Conservation (phyloP, 768 basidiomycete genomes). For the Macrolepiota fuliginosa region DNA sequence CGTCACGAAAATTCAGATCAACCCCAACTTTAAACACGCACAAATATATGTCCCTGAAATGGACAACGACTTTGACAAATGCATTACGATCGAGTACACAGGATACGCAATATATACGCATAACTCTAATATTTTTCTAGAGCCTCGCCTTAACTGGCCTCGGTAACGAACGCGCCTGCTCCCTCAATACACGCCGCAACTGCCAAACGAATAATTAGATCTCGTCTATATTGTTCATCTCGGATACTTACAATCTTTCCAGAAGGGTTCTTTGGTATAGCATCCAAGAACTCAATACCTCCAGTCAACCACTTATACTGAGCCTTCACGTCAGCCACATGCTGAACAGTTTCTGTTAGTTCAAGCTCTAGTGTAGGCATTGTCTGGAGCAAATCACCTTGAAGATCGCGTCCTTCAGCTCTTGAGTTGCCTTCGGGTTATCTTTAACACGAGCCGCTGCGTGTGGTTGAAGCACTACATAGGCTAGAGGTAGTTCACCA, state of each 20-base stretch:
- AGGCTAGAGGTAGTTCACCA: constrained; percentile 74
- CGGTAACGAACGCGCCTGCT: constrained; percentile 35
- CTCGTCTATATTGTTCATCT: neutral
- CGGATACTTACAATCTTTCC: constrained; percentile 54
- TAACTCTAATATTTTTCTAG: neutral
- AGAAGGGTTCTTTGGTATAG: constrained; percentile 67
- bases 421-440: constrained; percentile 29
- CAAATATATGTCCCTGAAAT: constrained; percentile 14
- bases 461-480: constrained; percentile 50
- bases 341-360: constrained; percentile 28
- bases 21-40: constrained; percentile 17
- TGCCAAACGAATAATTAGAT: constrained; percentile 15
- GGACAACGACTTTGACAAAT: neutral
- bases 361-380: neutral
- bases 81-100: neutral
- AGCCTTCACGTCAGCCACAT: constrained; percentile 56
- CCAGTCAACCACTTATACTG: constrained; percentile 61
- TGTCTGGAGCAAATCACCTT: constrained; percentile 43
- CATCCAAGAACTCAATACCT: constrained; percentile 60
- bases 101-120: neutral
- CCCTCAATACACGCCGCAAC: constrained; percentile 53
- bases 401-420: constrained; percentile 43
- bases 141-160: constrained; percentile 15
- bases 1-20: constrained; percentile 19
- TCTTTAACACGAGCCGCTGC: constrained; percentile 33